Conservation (phyloP, 106 monocot species). For the Dendrobium catenatum region DNA sequence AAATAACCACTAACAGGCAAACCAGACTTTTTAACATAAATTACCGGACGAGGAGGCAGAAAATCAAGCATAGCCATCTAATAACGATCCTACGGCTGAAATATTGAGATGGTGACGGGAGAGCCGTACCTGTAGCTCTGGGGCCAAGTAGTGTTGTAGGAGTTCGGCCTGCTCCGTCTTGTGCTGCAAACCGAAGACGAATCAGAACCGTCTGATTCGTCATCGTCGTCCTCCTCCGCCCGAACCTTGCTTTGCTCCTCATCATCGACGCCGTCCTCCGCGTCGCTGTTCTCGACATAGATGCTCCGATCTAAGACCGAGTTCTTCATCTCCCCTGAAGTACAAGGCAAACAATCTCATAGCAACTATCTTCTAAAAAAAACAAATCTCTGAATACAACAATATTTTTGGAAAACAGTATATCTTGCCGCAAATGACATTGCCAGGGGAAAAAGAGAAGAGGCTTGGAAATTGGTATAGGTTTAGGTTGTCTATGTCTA, state of each 20-base stretch:
- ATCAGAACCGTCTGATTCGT: conserved; percentile 42
- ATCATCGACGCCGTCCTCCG: conserved; percentile 16
- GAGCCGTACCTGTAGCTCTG: conserved; percentile 71
- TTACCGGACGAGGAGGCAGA: neutral
- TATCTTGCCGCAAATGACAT: neutral
- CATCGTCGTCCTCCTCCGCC: conserved; percentile 6
- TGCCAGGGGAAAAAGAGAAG: neutral
- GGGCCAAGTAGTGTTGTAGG: conserved; percentile 63
- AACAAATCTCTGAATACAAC: neutral
- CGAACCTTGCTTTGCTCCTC: conserved; percentile 14
- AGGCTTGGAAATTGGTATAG: neutral
- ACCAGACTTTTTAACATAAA: neutral
- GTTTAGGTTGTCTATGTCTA: no score
- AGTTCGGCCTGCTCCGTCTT: conserved; percentile 51
- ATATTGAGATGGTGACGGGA: neutral
- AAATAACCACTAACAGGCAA: neutral
- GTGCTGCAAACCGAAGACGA: conserved; percentile 28
- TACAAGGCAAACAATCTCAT: neutral
- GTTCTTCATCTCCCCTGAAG: conserved; percentile 29
- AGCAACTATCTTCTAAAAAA: neutral
- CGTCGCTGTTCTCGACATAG: conserved; percentile 44
- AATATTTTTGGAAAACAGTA: neutral
- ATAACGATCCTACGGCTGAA: neutral
- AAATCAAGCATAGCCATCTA: neutral
- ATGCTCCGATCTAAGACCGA: conserved; percentile 39